Evolutionary conservation across 306 rosid species (phyloP), one percentile per base, ranked within the genome.

Genomic region (Castanea crenata): DNA sequence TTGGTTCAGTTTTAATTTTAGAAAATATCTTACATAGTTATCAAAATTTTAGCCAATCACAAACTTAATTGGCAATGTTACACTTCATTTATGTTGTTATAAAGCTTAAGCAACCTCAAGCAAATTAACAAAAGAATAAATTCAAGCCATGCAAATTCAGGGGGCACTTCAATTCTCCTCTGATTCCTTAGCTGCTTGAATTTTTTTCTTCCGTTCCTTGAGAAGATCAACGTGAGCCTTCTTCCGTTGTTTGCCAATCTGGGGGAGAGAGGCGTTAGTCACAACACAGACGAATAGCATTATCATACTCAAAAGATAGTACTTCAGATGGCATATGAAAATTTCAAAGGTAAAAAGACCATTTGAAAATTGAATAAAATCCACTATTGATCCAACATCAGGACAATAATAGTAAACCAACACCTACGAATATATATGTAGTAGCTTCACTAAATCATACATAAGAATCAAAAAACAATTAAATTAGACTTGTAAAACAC

Each of bases 161-260:
- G 20, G 65, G 55, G 54, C 76, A 59, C 76, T 71, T 83, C 73
- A 83, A 74, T 57, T 61, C 51, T 75, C 82, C 79, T 56, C 23
- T 12, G 88, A 52, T 68, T 83, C 72, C 75, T 83, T 41, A 70
- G 91, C 84, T 82, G 78, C 92, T n/a, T 84, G 85, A 56, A 89
- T 76, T 56, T 87, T 90, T 87, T 77, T 88, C 87, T 86, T 93
- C 84, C 99, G 82, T 74, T 87, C 83, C 81, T 73, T 82, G n/a
- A 93, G 78, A 31, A 69, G 64, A 76, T 85, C 88, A 68, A 52
- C 4, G 3, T 83, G n/a, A 25, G 61, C 85, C 83, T 64, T 84
- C 93, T 93, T 95, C 71, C 86, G 87, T 52, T 82, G 35, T 59
- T 85, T 89, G 69, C 93, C 85, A 38, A 71, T 91, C 99, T 95